Base-by-base conservation (phyloP, 768 basidiomycete species). In the Dentipellis sp. region DNA sequence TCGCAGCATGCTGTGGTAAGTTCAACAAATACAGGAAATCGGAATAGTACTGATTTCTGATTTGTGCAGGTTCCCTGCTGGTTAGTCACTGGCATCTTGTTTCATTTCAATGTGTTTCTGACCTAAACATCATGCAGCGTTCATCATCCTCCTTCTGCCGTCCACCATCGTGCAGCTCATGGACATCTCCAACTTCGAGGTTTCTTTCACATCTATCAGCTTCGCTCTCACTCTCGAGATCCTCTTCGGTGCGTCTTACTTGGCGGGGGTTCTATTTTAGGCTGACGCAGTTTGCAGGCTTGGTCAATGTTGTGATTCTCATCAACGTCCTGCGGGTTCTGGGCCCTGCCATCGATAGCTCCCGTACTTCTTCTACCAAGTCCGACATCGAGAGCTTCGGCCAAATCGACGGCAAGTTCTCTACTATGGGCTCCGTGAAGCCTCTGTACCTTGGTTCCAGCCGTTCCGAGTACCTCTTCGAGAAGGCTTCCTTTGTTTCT, bases 1-100 rank as follows among this genome's bases (percentile, higher is more conserved):
- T 23, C 73, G 78, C 58, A 82, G 78, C 56, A 84, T 88, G 83
- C 71, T 88, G 47, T 89, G 84, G 88, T 88, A 60, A 55, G 78
- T 67, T 34, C 36, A 63, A 5, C 17, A 38, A 57, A 37, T 7
- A 37, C 11, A 23, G 55, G 34, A 38, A 23, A 51, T 36, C n/a
- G 42, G 23, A 14, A 34, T 29, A 3, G 6, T 34, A 49, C 55
- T 56, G 14, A 65, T 34, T 23, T 39, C 35, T 12, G 22, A 55
- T 21, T 22, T 54, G 23, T 39, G 11, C 61, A 84, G 82, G 81
- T 83, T 79, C 64, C 83, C 82, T 19, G 63, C 82, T 52, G 79
- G 83, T 84, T 57, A 67, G 77, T 63, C 49, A 17, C 49, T 12
- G 0, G 16, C n/a, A 53, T 11, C 36, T 16, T n/a, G 42, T 9